Base-by-base conservation (phyloP, 2,329 filamentous ascomycete species). In the Dactylonectria estremocensis region DNA sequence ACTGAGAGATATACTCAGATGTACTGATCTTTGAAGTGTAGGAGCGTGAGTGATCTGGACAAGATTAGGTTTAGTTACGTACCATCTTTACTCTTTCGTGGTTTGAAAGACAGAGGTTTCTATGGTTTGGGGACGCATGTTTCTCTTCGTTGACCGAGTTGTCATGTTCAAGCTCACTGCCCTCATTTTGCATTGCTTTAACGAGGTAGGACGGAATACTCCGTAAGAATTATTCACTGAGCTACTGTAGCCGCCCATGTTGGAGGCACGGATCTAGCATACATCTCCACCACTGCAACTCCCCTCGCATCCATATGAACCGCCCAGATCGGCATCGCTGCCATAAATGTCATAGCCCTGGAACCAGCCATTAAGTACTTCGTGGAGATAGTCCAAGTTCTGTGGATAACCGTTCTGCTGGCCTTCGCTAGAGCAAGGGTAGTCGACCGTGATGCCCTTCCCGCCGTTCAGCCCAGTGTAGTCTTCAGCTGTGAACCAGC, bases 301-400 rank as follows among this genome's bases (percentile, higher is more conserved):
- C 16, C 48, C 48, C 24, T 50, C 48, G 7, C 48, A 50, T 13
- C 22, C 24, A 31, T 24, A 50, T 2, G 18, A 28, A n/a, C 48
- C 48, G 48, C 48, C 48, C 9, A 50, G 48, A 6, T 24, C 6
- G 24, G 48, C 20, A 22, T 79, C 74, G 54, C 69, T 66, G 16
- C 77, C 77, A 58, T 80, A 77, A 18, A 78, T 75, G 66, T 82
- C 75, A 62, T 77, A 63, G 2, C 80, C 78, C 67, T 77, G 72
- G 64, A 81, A 78, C 79, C 78, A 80, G 8, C 79, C 78, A 68
- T 81, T 81, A 48, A 81, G 66, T 11, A 75, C 75, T 72, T 80
- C 73, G 43, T 81, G 79, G 53, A 81, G 53, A 59, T 80, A 81
- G 70, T 80, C 76, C 56, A 82, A 64, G 61, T 80, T 80, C 72